Conservation (phyloP, 805 yeast species). For the Kazachstania bromeliacearum region DNA sequence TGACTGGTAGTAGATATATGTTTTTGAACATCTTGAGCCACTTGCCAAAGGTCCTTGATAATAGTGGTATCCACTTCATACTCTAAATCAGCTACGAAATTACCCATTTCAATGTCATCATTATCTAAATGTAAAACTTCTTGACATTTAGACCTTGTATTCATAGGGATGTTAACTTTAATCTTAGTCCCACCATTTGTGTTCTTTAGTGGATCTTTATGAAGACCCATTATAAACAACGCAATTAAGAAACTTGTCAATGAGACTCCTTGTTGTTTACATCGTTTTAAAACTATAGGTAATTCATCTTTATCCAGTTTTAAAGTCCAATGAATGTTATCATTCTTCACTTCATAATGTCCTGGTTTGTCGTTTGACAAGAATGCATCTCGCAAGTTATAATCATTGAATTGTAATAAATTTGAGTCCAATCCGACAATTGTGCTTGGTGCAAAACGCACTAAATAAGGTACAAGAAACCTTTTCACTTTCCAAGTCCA, state of each 20-base stretch:
- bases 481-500: conserved; percentile 12
- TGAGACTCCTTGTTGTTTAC: conserved; percentile 17
- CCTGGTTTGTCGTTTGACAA: not conserved
- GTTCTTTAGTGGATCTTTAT: not conserved
- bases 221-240: conserved; percentile 5
- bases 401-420: conserved; percentile 15
- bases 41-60: conserved; percentile 10
- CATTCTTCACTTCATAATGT: conserved; percentile 13
- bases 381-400: conserved; percentile 2
- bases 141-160: conserved; percentile 15
- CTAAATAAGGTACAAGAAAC: conserved; percentile 6
- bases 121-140: conserved; percentile 5
- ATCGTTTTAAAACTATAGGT: conserved; percentile 8
- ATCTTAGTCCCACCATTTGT: conserved; percentile 6
- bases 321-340: conserved; percentile 14
- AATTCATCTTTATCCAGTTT: conserved; percentile 9
- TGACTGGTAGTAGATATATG: conserved; percentile 3
- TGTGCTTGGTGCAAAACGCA: conserved; percentile 9
- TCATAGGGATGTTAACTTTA: conserved; percentile 18
- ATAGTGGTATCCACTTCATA: conserved; percentile 4
- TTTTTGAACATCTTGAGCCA: conserved; percentile 10
- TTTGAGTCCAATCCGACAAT: conserved; percentile 5
- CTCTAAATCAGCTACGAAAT: conserved; percentile 16
- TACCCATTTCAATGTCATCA: conserved; percentile 14
- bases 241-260: conserved; percentile 19